A percentile compares a stretch with the other conserved stretches of the same genome.
phyloP scores from a whole-genome alignment of 371 early-diverging fungal genomes.

The Mucor velutinosus region DNA sequence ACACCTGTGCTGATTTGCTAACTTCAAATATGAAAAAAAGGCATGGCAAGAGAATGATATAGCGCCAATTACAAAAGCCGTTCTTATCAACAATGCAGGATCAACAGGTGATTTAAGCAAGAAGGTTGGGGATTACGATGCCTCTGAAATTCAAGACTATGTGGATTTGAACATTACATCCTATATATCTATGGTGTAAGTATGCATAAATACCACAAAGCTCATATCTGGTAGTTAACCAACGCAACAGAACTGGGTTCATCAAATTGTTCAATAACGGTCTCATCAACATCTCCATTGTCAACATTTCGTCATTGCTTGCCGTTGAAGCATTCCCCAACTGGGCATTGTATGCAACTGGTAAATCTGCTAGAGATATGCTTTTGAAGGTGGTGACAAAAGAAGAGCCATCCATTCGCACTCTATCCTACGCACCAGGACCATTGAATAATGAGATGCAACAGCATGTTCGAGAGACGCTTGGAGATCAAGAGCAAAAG shows the following conservation, averaged over 20 bases:
- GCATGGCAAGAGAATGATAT: conserved; percentile 12
- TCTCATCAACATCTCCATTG: conserved; percentile 45
- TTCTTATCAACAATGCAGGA: conserved; percentile 85
- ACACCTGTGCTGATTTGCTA: background rate
- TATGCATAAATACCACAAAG: background rate
- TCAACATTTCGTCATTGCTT: conserved; percentile 86
- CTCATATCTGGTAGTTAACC: background rate
- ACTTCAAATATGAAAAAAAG: conserved; percentile 5
- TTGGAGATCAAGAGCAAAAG: conserved; percentile 74
- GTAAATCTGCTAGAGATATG: conserved; percentile 92
- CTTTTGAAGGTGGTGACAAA: conserved; percentile 73
- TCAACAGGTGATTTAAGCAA: conserved; percentile 74
- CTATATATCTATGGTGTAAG: conserved; percentile 54
- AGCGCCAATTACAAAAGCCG: conserved; percentile 45
- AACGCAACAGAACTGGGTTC: conserved; percentile 26
- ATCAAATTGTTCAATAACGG: conserved; percentile 21
- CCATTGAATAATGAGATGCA: conserved; percentile 93
- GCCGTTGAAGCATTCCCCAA: conserved; percentile 78
- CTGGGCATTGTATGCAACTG: conserved; percentile 85
- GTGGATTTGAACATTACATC: conserved; percentile 63
- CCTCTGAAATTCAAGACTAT: conserved; percentile 57
- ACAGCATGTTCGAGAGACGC: conserved; percentile 65
- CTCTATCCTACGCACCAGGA: conserved; percentile 91
- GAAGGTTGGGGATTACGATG: conserved; percentile 54
- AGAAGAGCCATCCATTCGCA: conserved; percentile 53